Conservation (phyloP, 352 stramenopile genomes). For the Thraustochytrium sp. region DNA sequence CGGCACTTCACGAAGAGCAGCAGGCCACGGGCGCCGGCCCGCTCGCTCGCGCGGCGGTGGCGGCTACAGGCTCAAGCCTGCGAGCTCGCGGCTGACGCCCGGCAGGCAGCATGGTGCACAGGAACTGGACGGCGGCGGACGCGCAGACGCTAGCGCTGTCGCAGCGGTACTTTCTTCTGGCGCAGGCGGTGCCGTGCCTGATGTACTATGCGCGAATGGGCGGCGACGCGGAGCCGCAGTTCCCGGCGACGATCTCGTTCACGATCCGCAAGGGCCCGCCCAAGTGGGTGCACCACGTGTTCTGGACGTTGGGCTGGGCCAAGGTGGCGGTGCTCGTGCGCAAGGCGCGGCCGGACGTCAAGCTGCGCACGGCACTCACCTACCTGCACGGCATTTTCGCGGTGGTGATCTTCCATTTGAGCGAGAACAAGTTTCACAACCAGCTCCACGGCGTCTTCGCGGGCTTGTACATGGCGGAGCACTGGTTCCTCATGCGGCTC, state of each 20-base stretch:
- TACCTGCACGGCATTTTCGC: neutral
- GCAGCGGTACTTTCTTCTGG: neutral
- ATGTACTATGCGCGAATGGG: conserved; percentile 3
- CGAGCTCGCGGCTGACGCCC: too few relatives aligned
- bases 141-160: neutral
- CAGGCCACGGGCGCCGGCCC: too few relatives aligned
- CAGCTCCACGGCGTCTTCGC: neutral
- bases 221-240: neutral
- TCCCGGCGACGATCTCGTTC: conserved; percentile 1
- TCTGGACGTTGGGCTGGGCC: conserved; percentile 1
- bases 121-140: neutral
- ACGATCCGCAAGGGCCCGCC: neutral
- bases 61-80: too few relatives aligned
- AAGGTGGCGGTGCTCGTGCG: neutral
- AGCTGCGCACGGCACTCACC: neutral
- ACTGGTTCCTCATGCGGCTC: conserved; percentile 14
- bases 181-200: neutral
- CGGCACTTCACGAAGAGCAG: too few relatives aligned
- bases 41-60: too few relatives aligned
- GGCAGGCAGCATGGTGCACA: neutral
- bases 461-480: neutral
- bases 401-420: neutral
- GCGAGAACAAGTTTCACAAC: neutral
- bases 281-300: neutral
- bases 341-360: neutral